phyloP scores from a whole-genome alignment of 805 yeast genomes.

The Hanseniaspora pseudoguilliermondii region DNA sequence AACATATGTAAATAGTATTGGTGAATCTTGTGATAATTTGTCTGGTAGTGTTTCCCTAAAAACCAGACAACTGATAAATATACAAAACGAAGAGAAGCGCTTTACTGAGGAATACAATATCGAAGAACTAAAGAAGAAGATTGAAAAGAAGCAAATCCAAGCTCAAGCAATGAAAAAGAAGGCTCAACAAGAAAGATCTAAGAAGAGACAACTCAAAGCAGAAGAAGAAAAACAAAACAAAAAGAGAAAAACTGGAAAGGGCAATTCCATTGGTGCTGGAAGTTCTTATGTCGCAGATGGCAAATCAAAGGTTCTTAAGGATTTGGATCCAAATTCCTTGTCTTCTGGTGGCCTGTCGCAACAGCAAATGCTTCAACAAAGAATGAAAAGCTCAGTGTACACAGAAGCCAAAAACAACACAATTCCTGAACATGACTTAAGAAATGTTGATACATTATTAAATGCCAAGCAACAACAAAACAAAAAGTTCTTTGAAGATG shows the following conservation, averaged over 20 bases:
- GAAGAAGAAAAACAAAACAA: slow-evolving; percentile 9
- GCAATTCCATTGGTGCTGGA: slow-evolving; percentile 10
- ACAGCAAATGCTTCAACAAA: slow-evolving; percentile 14
- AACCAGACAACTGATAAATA: background rate
- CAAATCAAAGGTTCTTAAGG: slow-evolving; percentile 16
- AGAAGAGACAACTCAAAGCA: background rate
- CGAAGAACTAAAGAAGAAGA: slow-evolving; percentile 6
- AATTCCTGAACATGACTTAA: slow-evolving; percentile 82
- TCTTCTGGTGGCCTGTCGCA: slow-evolving; percentile 13
- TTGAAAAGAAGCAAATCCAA: background rate
- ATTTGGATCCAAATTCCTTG: slow-evolving; percentile 12
- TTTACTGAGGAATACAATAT: slow-evolving; percentile 9
- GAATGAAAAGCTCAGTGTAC: slow-evolving; percentile 48
- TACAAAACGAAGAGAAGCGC: slow-evolving; percentile 1
- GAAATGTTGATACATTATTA: slow-evolving; percentile 64
- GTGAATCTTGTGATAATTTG: background rate
- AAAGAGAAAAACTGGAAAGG: slow-evolving; percentile 13
- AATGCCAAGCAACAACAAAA: slow-evolving; percentile 66
- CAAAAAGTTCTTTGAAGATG: slow-evolving; percentile 73
- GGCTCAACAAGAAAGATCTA: slow-evolving; percentile 8
- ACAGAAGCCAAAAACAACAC: slow-evolving; percentile 80
- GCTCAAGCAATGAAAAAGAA: slow-evolving; percentile 1
- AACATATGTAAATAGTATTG: background rate
- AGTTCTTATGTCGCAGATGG: slow-evolving; percentile 1
- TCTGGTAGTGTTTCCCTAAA: slow-evolving; percentile 4